Conservation (phyloP, 2,329 filamentous ascomycete species). For the Didymella keratinophila region DNA sequence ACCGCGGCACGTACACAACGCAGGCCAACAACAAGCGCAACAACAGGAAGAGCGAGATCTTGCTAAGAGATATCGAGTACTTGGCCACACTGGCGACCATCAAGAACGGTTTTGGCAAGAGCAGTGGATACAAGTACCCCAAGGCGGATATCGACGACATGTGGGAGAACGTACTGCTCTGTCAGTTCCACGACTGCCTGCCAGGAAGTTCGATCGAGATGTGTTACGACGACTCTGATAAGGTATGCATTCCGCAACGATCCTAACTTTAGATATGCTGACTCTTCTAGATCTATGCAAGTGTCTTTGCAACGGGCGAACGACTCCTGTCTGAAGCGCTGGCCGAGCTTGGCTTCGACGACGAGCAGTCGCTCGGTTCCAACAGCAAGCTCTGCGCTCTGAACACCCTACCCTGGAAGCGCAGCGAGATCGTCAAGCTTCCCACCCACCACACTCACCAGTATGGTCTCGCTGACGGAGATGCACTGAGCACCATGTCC, state of each 20-base stretch:
- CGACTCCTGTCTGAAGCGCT: slow-evolving; percentile 75
- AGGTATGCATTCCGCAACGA: slow-evolving; percentile 52
- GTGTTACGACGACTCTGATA: slow-evolving; percentile 95
- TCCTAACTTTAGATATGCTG: slow-evolving; percentile 18
- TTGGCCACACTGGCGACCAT: slow-evolving; percentile 86
- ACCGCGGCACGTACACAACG: slow-evolving; percentile 96
- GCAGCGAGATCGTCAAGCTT: slow-evolving; percentile 75
- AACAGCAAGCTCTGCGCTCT: slow-evolving; percentile 67
- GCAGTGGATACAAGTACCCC: slow-evolving; percentile 78
- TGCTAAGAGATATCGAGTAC: slow-evolving; percentile 87
- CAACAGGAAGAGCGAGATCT: slow-evolving; percentile 84
- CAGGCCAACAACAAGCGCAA: slow-evolving; percentile 97
- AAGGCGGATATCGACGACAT: slow-evolving; percentile 93
- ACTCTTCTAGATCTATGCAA: slow-evolving; percentile 69
- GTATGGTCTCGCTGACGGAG: slow-evolving; percentile 56
- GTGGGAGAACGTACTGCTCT: slow-evolving; percentile 92
- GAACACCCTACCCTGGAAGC: slow-evolving; percentile 88
- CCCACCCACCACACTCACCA: slow-evolving; percentile 51
- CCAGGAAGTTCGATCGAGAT: slow-evolving; percentile 96
- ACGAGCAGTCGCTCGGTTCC: slow-evolving; percentile 52
- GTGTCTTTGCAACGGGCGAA: slow-evolving; percentile 80
- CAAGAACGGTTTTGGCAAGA: slow-evolving; percentile 61
- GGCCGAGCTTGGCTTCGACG: slow-evolving; percentile 69
- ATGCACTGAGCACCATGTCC: slow-evolving; percentile 54
- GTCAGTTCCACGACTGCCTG: slow-evolving; percentile 97